Evolutionary conservation across 805 yeast species (phyloP).

Genomic region (Clavispora asparagi): DNA sequence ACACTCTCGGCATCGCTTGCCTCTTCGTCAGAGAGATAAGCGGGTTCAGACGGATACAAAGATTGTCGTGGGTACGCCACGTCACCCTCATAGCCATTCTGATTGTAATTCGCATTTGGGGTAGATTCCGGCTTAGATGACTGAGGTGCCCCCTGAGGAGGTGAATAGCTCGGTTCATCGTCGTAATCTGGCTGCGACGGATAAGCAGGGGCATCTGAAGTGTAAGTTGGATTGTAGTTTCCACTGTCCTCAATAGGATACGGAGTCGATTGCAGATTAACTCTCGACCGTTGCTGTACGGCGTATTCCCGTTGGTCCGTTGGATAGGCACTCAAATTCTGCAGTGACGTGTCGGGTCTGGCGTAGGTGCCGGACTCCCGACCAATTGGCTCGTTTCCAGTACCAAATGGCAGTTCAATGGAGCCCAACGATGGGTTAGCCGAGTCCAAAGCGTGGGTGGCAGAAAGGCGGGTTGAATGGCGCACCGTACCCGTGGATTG

Average conservation of each 20-base stretch:
- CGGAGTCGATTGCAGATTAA: background rate
- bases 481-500: background rate
- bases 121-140: background rate
- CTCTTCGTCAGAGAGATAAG: slow-evolving; percentile 12
- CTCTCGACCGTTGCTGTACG: background rate
- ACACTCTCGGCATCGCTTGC: slow-evolving; percentile 14
- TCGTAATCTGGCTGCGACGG: slow-evolving; percentile 2
- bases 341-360: too few relatives aligned
- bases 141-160: background rate
- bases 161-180: background rate
- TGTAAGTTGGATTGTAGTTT: background rate
- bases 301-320: background rate
- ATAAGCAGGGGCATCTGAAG: background rate
- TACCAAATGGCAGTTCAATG: background rate
- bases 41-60: slow-evolving; percentile 10
- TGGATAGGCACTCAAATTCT: background rate
- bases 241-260: background rate
- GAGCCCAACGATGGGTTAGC: background rate
- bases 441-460: background rate
- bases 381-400: background rate
- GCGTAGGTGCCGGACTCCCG: background rate
- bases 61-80: background rate
- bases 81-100: background rate
- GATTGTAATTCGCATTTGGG: background rate
- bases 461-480: background rate